phyloP scores from a whole-genome alignment of 2,329 filamentous ascomycete species.

The Blumeriella jaapii region DNA sequence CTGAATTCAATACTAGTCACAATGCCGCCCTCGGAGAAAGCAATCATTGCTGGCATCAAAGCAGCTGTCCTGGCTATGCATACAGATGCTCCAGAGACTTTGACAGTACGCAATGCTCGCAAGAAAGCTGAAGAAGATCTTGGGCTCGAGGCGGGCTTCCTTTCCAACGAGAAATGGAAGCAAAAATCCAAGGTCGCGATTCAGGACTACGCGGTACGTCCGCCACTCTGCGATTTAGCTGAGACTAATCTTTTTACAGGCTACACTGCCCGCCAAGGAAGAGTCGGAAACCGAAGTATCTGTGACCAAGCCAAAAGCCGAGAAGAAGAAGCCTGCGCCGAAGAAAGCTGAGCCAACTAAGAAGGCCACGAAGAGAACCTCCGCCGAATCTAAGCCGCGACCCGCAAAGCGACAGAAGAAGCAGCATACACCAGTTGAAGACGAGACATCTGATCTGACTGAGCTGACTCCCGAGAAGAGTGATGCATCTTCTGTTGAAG shows the following conservation, averaged over 20 bases:
- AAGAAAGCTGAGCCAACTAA: constrained; percentile 17
- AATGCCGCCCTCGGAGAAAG: constrained; percentile 15
- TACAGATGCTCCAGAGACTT: constrained; percentile 10
- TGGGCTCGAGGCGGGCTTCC: constrained; percentile 39
- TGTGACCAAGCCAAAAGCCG: constrained; percentile 5
- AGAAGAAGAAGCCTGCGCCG: constrained; percentile 38
- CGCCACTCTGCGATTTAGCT: neutral
- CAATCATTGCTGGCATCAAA: constrained; percentile 9
- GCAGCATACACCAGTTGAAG: constrained; percentile 16
- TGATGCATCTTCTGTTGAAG: constrained; percentile 9
- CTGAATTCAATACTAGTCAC: neutral
- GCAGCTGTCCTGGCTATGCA: constrained; percentile 5
- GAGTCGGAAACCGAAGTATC: constrained; percentile 4
- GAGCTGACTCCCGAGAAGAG: constrained; percentile 7
- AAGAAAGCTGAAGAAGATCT: constrained; percentile 39
- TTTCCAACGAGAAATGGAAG: constrained; percentile 42
- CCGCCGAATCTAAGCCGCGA: constrained; percentile 31
- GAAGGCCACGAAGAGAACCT: constrained; percentile 27
- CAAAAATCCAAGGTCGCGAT: constrained; percentile 46
- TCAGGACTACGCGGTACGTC: constrained; percentile 40
- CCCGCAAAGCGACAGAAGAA: constrained; percentile 26
- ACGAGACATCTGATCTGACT: constrained; percentile 10
- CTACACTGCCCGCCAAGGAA: too few species aligned
- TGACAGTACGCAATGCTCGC: constrained; percentile 47
- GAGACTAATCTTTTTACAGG: constrained; percentile 8